Evolutionary conservation across 176 grass and related monocot species (phyloP).

Genomic region (Cenchrus purpureus): DNA sequence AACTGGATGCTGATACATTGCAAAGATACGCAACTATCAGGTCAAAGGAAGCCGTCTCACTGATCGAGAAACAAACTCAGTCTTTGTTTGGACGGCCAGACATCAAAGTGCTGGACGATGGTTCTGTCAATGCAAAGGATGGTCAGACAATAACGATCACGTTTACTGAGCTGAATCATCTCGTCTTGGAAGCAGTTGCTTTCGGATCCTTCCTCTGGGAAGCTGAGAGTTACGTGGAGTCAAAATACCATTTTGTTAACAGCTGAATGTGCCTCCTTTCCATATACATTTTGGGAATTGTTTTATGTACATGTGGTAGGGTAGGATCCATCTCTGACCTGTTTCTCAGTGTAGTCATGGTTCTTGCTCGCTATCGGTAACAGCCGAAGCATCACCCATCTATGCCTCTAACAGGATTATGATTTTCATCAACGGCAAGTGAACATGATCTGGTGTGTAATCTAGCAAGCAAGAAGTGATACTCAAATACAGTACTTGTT

Average conservation of each 20-base stretch:
- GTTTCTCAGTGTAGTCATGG: slow-evolving; percentile 9
- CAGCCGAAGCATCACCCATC: neutral
- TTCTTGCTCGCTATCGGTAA: slow-evolving; percentile 18
- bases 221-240: slow-evolving; percentile 91
- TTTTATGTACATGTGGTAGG: slow-evolving; percentile 38
- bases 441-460: neutral
- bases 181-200: slow-evolving; percentile 82
- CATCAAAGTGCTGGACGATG: slow-evolving; percentile 79
- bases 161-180: slow-evolving; percentile 74
- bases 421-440: neutral
- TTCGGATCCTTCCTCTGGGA: slow-evolving; percentile 96
- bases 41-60: slow-evolving; percentile 77
- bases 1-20: slow-evolving; percentile 75
- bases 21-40: slow-evolving; percentile 90
- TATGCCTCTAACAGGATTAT: slow-evolving; percentile 17
- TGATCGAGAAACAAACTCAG: slow-evolving; percentile 98
- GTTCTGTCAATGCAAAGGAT: slow-evolving; percentile 67
- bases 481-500: neutral
- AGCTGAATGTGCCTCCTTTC: slow-evolving; percentile 47
- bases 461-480: neutral
- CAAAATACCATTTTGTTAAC: slow-evolving; percentile 88
- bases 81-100: slow-evolving; percentile 91
- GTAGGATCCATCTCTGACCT: slow-evolving; percentile 34
- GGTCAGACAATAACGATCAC: slow-evolving; percentile 80
- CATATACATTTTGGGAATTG: slow-evolving; percentile 21